Evolutionary conservation across 176 grass and related monocot genomes (phyloP).

Genomic region (Leersia perrieri): DNA sequence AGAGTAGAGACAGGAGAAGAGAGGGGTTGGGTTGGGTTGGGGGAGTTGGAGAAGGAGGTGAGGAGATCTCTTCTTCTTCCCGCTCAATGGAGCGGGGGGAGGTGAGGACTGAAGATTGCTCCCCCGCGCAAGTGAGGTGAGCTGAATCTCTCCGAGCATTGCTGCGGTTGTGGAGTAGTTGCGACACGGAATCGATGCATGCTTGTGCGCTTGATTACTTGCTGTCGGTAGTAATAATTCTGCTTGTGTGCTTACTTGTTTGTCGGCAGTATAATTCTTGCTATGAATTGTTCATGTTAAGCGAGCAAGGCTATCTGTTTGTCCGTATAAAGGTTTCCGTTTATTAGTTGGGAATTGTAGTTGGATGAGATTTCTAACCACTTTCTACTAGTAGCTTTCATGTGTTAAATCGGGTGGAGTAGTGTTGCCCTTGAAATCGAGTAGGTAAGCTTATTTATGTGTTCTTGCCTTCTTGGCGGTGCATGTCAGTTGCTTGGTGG

Average conservation of each 20-base stretch:
- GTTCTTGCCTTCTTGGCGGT: conserved; percentile 6
- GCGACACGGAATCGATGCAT: neutral
- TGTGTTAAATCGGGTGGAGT: neutral
- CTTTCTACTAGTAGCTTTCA: neutral
- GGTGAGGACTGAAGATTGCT: conserved; percentile 12
- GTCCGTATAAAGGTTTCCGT: neutral
- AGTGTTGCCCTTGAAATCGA: neutral
- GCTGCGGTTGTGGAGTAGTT: neutral
- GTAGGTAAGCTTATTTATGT: neutral
- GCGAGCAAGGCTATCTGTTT: neutral
- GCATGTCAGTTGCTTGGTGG: neutral
- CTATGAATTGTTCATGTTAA: neutral
- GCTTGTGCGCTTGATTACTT: neutral
- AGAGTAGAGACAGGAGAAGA: neutral
- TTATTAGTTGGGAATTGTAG: neutral
- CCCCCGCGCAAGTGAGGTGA: conserved; percentile 43
- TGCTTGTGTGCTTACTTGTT: neutral
- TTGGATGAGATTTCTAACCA: neutral
- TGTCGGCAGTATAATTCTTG: neutral
- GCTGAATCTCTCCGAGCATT: conserved; percentile 22
- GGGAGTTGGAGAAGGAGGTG: neutral
- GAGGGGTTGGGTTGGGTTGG: neutral
- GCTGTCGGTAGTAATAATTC: neutral
- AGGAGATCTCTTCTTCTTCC: conserved; percentile 18
- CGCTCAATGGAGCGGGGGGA: conserved; percentile 38